Percentiles rank a stretch among this genome's conserved stretches.
These are phyloP conservation scores for Colletotrichum brevisporum DNA, from an alignment of 2,329 filamentous ascomycete species.

Conservation along the genomic window DNA sequence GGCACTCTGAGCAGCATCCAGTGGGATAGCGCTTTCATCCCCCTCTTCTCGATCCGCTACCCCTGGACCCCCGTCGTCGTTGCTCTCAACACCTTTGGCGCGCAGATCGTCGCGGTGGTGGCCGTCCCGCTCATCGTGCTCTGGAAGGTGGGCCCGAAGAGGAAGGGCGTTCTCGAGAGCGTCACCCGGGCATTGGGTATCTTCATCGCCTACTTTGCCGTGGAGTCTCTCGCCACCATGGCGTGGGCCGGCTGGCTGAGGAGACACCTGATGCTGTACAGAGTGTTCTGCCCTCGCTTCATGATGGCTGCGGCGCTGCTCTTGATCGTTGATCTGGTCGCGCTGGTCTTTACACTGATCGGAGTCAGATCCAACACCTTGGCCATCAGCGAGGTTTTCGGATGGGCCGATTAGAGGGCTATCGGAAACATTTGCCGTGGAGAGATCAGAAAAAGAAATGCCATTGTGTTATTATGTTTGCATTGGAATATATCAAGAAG, in stretches of 20 bases:
- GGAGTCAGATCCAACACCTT: constrained; percentile 83
- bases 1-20: constrained; percentile 89
- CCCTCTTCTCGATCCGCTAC: constrained; percentile 85
- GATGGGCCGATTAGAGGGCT: constrained; percentile 70
- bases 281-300: constrained; percentile 92
- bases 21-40: constrained; percentile 96
- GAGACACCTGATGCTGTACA: constrained; percentile 95
- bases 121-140: constrained; percentile 85
- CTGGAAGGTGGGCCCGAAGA: constrained; percentile 90
- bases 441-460: neutral
- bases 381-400: constrained; percentile 90
- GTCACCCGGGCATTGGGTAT: constrained; percentile 79
- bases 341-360: constrained; percentile 77
- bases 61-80: constrained; percentile 91
- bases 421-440: neutral
- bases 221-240: constrained; percentile 87
- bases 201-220: constrained; percentile 86
- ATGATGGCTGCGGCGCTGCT: constrained; percentile 84
- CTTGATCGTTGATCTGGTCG: constrained; percentile 82
- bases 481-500: constrained; percentile 2
- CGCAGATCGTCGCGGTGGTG: constrained; percentile 85
- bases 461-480: constrained; percentile 19
- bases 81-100: constrained; percentile 87
- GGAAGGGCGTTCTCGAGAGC: constrained; percentile 76
- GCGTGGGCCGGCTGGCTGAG: constrained; percentile 90